These are phyloP conservation scores for Glaciozyma antarctica DNA, from an alignment of 768 basidiomycete genomes.

Conservation along the genomic window DNA sequence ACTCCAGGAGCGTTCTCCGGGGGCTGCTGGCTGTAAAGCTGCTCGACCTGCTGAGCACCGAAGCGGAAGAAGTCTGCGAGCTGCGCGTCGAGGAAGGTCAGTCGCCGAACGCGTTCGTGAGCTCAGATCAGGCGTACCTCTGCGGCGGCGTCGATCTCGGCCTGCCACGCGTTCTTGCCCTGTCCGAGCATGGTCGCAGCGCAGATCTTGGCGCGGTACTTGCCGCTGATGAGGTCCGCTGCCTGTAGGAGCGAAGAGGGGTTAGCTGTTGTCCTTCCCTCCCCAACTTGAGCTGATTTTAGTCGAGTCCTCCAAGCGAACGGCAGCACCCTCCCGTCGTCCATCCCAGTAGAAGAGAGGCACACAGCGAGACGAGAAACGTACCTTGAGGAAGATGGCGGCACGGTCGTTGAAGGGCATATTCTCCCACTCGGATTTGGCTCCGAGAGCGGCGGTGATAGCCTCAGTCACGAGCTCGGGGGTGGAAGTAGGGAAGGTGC, in stretches of 20 bases:
- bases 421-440: conserved; percentile 81
- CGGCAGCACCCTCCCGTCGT: too few species aligned
- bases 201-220: conserved; percentile 88
- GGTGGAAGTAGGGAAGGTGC: conserved; percentile 81
- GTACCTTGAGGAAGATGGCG: conserved; percentile 80
- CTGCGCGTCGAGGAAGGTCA: conserved; percentile 39
- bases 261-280: background rate
- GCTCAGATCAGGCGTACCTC: conserved; percentile 54
- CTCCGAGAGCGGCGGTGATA: conserved; percentile 76
- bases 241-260: conserved; percentile 43
- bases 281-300: too few species aligned
- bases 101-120: background rate
- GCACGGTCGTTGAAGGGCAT: conserved; percentile 96
- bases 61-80: conserved; percentile 91
- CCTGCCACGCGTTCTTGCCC: conserved; percentile 99
- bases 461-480: conserved; percentile 62
- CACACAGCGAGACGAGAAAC: background rate
- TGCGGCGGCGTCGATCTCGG: conserved; percentile 97
- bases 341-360: too few species aligned
- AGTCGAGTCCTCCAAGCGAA: too few species aligned
- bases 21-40: conserved; percentile 85
- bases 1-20: conserved; percentile 69
- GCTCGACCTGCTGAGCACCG: conserved; percentile 91
- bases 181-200: conserved; percentile 97
- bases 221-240: conserved; percentile 87